phyloP scores from a whole-genome alignment of 2,329 filamentous ascomycete genomes.

The Penicillium digitatum region DNA sequence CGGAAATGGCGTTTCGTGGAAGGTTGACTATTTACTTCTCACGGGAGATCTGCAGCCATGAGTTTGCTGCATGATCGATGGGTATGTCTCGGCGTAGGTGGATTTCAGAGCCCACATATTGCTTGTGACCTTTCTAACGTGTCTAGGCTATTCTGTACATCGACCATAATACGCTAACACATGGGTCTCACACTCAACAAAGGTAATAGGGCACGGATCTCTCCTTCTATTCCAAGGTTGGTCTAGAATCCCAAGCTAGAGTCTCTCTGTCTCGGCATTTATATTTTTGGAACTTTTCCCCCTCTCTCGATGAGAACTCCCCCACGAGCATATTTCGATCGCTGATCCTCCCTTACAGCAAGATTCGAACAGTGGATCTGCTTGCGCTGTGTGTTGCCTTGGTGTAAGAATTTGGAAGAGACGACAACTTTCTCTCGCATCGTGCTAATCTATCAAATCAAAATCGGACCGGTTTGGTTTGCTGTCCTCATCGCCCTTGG shows the following conservation, averaged over 20 bases:
- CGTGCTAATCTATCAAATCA: neutral
- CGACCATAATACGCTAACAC: neutral
- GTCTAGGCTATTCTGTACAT: neutral
- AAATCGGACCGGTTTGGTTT: neutral
- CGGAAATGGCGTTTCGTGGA: slow-evolving; percentile 8
- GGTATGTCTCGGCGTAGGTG: neutral
- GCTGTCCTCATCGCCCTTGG: neutral
- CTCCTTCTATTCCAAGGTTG: neutral
- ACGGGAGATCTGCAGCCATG: slow-evolving; percentile 12
- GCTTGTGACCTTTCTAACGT: neutral
- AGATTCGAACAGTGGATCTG: neutral
- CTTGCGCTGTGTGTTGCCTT: neutral
- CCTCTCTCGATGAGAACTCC: neutral
- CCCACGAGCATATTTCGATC: slow-evolving; percentile 4
- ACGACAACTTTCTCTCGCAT: neutral
- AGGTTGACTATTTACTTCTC: neutral
- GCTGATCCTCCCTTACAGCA: slow-evolving; percentile 3
- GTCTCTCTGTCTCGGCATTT: neutral
- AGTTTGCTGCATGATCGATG: slow-evolving; percentile 5
- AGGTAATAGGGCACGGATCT: neutral
- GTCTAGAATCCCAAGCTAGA: neutral
- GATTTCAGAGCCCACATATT: neutral
- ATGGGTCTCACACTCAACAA: neutral
- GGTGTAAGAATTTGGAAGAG: neutral
- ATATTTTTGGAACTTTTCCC: neutral